Base-by-base conservation (phyloP, 495 filamentous ascomycete genomes). In the Polyplosphaeria fusca region DNA sequence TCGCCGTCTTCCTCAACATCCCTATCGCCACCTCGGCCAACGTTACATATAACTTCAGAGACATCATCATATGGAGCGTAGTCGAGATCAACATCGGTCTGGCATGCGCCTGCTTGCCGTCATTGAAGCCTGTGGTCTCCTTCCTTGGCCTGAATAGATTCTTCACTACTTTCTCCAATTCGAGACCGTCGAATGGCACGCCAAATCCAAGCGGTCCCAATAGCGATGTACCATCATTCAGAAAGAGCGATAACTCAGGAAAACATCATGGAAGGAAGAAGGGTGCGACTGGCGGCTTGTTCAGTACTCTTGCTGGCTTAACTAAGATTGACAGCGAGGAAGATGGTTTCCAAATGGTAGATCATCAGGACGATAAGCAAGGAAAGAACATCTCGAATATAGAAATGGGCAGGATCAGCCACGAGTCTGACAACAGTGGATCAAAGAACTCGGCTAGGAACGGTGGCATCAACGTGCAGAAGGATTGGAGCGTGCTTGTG, bases 81-180 rank as follows among this genome's bases (percentile, higher is more conserved):
- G 47, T 58, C 38, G 55, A 58, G 41, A 24, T 58, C 38, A 58
- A 58, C 26, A 22, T 58, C 38, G 55, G 55, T 1, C 24, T 58
- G 11, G 42, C 23, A 3, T 51, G 47, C 48, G 55, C 47, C 13
- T 58, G 55, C 25, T 47, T 58, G 1, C 55, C 55, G 1, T 37
- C 23, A 11, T 39, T 58, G 3, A 51, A 45, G 28, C 55, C 55
- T 0, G 18, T 26, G 1, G 3, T 58, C 14, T 11, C 23, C 2
- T 39, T 44, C 16, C 24, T 58, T 0, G 53, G 53, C 22, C 32
- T 57, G n/a, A 42, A 28, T 24, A 27, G 23, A 13, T 9, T 57
- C 32, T 57, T 57, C 43, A 48, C 53, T 23, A 48, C 53, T 23
- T 57, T 57, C 44, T 25, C 11, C 20, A 18, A 46, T 18, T 55